Conservation (phyloP, 1,284 basidiomycete species). For the Sanghuangporus weigelae region DNA sequence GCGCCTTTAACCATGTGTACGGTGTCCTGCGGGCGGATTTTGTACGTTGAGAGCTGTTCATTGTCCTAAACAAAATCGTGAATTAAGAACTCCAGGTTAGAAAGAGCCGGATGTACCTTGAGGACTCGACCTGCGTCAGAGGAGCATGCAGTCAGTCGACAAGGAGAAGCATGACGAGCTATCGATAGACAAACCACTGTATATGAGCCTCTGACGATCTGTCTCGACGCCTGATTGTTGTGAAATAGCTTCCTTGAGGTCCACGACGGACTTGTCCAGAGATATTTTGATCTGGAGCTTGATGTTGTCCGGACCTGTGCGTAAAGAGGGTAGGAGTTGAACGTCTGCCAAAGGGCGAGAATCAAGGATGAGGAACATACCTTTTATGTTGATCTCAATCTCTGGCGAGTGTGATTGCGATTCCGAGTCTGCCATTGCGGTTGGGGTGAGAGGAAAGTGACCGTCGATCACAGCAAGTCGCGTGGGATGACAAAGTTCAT, state of each 20-base stretch:
- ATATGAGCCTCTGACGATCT: constrained; percentile 81
- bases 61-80: constrained; percentile 57
- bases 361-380: constrained; percentile 28
- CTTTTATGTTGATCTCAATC: constrained; percentile 75
- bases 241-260: constrained; percentile 84
- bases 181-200: constrained; percentile 59
- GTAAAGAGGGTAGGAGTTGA: background rate
- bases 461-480: background rate
- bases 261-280: constrained; percentile 73
- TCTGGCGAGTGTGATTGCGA: constrained; percentile 34
- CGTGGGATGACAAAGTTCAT: no score
- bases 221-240: constrained; percentile 81
- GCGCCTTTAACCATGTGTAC: constrained; percentile 93
- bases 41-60: constrained; percentile 76
- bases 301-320: constrained; percentile 69
- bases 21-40: constrained; percentile 83
- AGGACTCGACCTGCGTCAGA: constrained; percentile 54
- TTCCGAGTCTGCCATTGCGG: background rate
- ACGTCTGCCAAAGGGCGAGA: background rate
- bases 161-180: background rate
- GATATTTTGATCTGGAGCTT: constrained; percentile 82
- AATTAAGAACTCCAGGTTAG: background rate
- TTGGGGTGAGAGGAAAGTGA: background rate
- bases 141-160: background rate
- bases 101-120: constrained; percentile 41